Base-by-base conservation (phyloP, 352 stramenopile genomes). In the Phytophthora crassamura region DNA sequence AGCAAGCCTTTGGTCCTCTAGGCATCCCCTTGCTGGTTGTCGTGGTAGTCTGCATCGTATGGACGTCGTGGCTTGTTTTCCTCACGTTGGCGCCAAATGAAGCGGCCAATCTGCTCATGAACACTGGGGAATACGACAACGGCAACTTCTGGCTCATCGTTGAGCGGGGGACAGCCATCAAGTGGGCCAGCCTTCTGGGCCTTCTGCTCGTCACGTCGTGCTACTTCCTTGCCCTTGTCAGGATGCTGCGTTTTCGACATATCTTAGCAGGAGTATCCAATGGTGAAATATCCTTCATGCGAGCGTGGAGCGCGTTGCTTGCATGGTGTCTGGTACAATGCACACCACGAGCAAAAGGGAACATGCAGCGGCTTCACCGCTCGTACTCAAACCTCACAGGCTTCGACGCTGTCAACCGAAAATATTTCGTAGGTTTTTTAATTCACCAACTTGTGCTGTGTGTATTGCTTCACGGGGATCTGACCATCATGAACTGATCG, bases 61-160 rank as follows among this genome's bases (percentile, higher is more conserved):
- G 72, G 75, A 76, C 72, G 0, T 49, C 42, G 5, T 75, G 58
- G 55, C 46, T 83, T 10, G 63, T 77, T 8, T 62, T 67, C 12
- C 42, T 80, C 36, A 69, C 49, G 4, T 7, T 72, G 5, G 63
- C 51, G 12, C 75, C 65, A 9, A 81, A 72, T 20, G 42, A 54
- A 47, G 66, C 66, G 2, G 69, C 69, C 5, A 84, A 80, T 39
- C 52, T 63, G 7, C 63, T 84, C 43, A 78, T 84, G 72, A 65
- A 69, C 34, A 80, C 65, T 0, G 50, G 36, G 0, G 56, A 74
- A 20, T 80, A 68, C 11, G 69, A 81, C 28, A 68, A 81, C 11
- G 72, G 69, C 2, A 50, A 53, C 5, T 81, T 84, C 25, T 81
- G 75, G 65, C 65, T 78, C 9, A 76, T 77, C 20, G 15, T 65